phyloP scores from a whole-genome alignment of 352 stramenopile genomes.

The Globisporangium solare region DNA sequence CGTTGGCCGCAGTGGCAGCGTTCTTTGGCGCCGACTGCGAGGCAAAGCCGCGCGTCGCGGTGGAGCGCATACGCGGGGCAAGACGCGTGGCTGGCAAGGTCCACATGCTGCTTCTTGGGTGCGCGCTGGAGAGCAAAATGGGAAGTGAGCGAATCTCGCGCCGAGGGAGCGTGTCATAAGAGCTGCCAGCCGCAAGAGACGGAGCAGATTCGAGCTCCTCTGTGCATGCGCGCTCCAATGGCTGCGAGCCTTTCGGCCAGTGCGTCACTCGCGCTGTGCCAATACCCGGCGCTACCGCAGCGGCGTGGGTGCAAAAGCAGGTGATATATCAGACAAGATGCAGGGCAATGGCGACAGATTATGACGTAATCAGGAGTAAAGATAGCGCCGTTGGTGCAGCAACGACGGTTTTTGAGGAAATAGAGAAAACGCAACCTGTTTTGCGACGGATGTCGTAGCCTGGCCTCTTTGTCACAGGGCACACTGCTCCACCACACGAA shows the following conservation, averaged over 20 bases:
- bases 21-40: conserved; percentile 10
- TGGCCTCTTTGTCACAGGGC: neutral
- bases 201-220: neutral
- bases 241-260: neutral
- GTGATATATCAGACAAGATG: no score
- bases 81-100: conserved; percentile 9
- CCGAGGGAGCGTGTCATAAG: conserved; percentile 1
- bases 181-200: conserved; percentile 3
- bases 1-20: conserved; percentile 4
- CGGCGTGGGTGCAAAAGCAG: no score
- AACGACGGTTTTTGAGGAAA: neutral
- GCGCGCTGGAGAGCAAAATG: neutral
- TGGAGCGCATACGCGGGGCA: conserved; percentile 4
- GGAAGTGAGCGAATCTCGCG: conserved; percentile 3
- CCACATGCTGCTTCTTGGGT: conserved; percentile 8
- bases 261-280: neutral
- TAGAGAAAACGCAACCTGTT: neutral
- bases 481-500: neutral
- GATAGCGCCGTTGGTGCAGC: neutral
- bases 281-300: neutral
- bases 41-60: conserved; percentile 9
- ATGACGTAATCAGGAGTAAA: neutral
- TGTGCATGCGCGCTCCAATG: neutral
- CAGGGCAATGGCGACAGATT: neutral
- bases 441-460: neutral